Base-by-base conservation (phyloP, 345 rosid genomes). In the Aethionema arabicum region DNA sequence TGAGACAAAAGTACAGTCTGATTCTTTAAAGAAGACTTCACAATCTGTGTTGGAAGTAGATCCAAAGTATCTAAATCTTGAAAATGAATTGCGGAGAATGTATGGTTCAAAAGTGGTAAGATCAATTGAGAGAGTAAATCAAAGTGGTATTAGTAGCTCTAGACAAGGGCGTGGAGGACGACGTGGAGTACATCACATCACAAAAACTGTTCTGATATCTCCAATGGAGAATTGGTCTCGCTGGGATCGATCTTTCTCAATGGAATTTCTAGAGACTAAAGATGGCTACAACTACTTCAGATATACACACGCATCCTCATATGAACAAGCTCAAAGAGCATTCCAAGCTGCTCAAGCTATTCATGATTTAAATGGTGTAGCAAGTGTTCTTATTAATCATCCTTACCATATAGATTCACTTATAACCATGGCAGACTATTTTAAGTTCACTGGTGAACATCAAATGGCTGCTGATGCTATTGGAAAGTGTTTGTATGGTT, bases 351-450 rank as follows among this genome's bases (percentile, higher is more conserved):
- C 91, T 44, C 86, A 91, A 74, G 86, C 91, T 65, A 75, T 72
- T 74, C 98, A 91, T 48, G 98, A 91, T 70, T 70, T 91, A 41
- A 88, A 91, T 53, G 83, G 90, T 14, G 81, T 91, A 40, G 90
- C 91, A 49, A 84, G 78, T 57, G 78, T 91, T 72, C 74, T 88
- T 11, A 27, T 79, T 35, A 11, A 84, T 67, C 63, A 88, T 74
- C 96, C 95, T 31, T 91, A 91, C 68, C 98, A 91, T 67, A 74
- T 85, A 44, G 98, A 91, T 66, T 88, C 98, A n/a, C 91, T 91
- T 27, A 67, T 91, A 62, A 87, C 96, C 30, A 88, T 91, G 81
- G 93, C 98, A 1, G 98, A 91, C 51, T 91, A 88, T 75, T 88
- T 88, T 52, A 88, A 78, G 75, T 83, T 91, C 63, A 79, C 54